Percentiles rank a stretch among this genome's conserved stretches.
These are phyloP conservation scores for Chloris gayana DNA, from an alignment of 176 grass and related monocot species.

Conservation along the genomic window DNA sequence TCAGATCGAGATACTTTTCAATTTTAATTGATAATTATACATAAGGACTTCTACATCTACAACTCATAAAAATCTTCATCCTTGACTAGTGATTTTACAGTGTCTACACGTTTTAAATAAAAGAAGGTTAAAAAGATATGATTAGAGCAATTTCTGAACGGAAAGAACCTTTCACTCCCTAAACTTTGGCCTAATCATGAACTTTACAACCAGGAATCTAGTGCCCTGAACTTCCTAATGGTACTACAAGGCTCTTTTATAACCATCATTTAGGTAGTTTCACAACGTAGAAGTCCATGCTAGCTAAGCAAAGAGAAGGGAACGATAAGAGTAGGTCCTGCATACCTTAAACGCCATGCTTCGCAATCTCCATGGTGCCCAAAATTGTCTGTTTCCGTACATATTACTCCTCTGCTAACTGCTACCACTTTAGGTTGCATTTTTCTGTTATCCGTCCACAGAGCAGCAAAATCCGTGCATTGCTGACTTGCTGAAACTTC, in stretches of 20 bases:
- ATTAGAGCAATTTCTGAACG: not conserved
- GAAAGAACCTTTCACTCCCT: not conserved
- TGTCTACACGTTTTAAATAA: slow-evolving; percentile 21
- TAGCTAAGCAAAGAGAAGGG: slow-evolving; percentile 9
- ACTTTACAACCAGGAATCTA: not conserved
- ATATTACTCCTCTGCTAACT: not conserved
- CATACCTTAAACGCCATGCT: slow-evolving; percentile 68
- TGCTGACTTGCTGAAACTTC: slow-evolving; percentile 38
- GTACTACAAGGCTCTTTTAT: not conserved
- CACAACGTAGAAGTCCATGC: not conserved
- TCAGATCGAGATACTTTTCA: slow-evolving; percentile 18
- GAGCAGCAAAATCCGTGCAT: slow-evolving; percentile 20
- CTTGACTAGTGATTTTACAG: not conserved
- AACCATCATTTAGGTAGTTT: not conserved
- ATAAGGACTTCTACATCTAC: slow-evolving; percentile 4
- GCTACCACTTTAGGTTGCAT: slow-evolving; percentile 29
- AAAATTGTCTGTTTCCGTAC: slow-evolving; percentile 35
- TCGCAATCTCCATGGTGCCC: slow-evolving; percentile 54
- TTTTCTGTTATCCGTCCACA: slow-evolving; percentile 43
- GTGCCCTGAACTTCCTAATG: not conserved
- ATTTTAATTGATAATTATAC: slow-evolving; percentile 21
- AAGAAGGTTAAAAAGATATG: slow-evolving; percentile 25
- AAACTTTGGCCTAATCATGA: not conserved
- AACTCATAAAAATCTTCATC: slow-evolving; percentile 22
- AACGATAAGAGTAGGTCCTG: not conserved